These are phyloP conservation scores for Mikania micrantha DNA, from an alignment of 129 eudicot species.

Conservation along the genomic window DNA sequence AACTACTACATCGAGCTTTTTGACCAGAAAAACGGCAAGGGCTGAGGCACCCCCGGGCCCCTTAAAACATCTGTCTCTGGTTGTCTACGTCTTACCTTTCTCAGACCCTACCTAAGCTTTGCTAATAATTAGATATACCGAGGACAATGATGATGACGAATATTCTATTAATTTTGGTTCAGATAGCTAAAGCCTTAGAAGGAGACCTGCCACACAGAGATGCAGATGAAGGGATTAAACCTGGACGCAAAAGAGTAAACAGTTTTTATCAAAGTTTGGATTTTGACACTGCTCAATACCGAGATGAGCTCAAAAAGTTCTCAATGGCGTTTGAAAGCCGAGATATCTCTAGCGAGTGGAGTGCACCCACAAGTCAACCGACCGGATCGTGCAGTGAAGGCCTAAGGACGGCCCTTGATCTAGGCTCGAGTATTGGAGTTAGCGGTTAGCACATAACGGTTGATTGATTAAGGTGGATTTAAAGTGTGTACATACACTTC, in stretches of 20 bases:
- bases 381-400: constrained; percentile 67
- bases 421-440: constrained; percentile 9
- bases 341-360: constrained; percentile 44
- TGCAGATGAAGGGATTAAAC: constrained; percentile 33
- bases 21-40: no score
- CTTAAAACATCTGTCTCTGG: no score
- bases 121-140: no score
- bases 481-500: background rate
- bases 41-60: no score
- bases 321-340: constrained; percentile 54
- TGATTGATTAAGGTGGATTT: constrained; percentile 4
- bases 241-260: constrained; percentile 30
- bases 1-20: no score
- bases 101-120: no score
- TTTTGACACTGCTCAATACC: constrained; percentile 52
- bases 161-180: constrained; percentile 10
- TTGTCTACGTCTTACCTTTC: no score
- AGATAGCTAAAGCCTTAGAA: constrained; percentile 69
- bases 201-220: constrained; percentile 58
- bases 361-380: constrained; percentile 52
- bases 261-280: constrained; percentile 56
- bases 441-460: constrained; percentile 11
- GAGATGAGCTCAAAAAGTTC: constrained; percentile 56
- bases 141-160: no score
- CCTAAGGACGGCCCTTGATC: constrained; percentile 20